Percentiles rank a stretch among this genome's conserved stretches.
phyloP scores from a whole-genome alignment of 2,329 filamentous ascomycete species.

The Anisogramma anomala region DNA sequence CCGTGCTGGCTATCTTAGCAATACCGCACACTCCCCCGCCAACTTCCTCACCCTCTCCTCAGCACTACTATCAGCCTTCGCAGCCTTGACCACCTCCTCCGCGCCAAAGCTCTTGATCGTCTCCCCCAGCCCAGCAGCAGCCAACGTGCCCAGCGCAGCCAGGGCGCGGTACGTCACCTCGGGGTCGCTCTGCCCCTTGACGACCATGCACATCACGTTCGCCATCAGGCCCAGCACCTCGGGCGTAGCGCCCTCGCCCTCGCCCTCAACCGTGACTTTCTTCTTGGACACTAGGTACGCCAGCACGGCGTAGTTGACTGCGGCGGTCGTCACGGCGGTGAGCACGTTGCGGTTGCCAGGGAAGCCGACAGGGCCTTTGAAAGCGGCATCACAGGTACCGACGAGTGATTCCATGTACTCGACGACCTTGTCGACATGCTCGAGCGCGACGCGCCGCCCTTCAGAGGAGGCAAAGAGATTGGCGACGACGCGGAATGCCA shows the following conservation, averaged over 20 bases:
- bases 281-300: constrained; percentile 37
- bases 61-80: constrained; percentile 30
- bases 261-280: constrained; percentile 25
- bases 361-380: constrained; percentile 35
- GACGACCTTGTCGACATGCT: constrained; percentile 46
- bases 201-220: constrained; percentile 48
- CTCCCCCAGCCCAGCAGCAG: constrained; percentile 42
- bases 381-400: constrained; percentile 34
- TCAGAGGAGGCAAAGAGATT: constrained; percentile 72
- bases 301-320: constrained; percentile 76
- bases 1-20: no score
- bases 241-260: constrained; percentile 32
- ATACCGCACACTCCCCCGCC: constrained; percentile 33
- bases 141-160: constrained; percentile 70
- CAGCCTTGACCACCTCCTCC: constrained; percentile 27
- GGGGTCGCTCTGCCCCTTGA: constrained; percentile 58
- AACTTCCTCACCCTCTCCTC: constrained; percentile 39
- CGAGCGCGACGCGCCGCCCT: constrained; percentile 55
- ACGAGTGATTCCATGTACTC: constrained; percentile 52
- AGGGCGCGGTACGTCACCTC: constrained; percentile 77
- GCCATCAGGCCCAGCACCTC: constrained; percentile 32
- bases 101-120: constrained; percentile 32
- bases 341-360: constrained; percentile 63
- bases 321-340: constrained; percentile 69
- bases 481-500: constrained; percentile 66